These are phyloP conservation scores for Apiotrichum montevideense DNA, from an alignment of 1,284 basidiomycete genomes.

Conservation along the genomic window DNA sequence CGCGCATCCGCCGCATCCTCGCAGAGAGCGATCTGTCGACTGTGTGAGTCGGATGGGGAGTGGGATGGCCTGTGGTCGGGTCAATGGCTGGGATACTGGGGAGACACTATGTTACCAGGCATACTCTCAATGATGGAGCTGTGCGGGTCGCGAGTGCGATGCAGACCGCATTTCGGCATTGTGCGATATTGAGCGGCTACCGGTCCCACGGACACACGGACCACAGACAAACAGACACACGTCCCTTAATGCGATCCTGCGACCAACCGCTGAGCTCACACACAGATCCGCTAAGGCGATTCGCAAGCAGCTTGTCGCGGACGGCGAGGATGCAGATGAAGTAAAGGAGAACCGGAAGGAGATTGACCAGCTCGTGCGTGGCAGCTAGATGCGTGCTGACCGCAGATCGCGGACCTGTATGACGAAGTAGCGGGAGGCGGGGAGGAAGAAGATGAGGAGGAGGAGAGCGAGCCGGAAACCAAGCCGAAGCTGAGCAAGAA, in stretches of 20 bases:
- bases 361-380: conserved; percentile 29
- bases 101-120: too few relatives aligned
- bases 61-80: too few relatives aligned
- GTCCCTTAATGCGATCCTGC: too few relatives aligned
- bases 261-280: too few relatives aligned
- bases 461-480: not conserved
- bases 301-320: conserved; percentile 37
- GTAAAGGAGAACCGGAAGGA: conserved; percentile 37
- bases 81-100: too few relatives aligned
- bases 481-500: conserved; percentile 4
- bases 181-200: too few relatives aligned
- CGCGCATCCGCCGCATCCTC: conserved; percentile 32
- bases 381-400: not conserved
- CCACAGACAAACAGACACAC: too few relatives aligned
- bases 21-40: conserved; percentile 30
- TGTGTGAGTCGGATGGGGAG: conserved; percentile 21
- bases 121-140: not conserved
- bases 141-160: not conserved
- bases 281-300: conserved; percentile 44
- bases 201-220: too few relatives aligned
- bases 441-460: not conserved
- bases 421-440: conserved; percentile 20
- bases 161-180: too few relatives aligned
- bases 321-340: conserved; percentile 32
- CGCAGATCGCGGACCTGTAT: conserved; percentile 38